A percentile compares a stretch with the other conserved stretches of the same genome.
Conservation (phyloP, 2,329 filamentous ascomycete species). For the Ophiosphaerella herpotricha region DNA sequence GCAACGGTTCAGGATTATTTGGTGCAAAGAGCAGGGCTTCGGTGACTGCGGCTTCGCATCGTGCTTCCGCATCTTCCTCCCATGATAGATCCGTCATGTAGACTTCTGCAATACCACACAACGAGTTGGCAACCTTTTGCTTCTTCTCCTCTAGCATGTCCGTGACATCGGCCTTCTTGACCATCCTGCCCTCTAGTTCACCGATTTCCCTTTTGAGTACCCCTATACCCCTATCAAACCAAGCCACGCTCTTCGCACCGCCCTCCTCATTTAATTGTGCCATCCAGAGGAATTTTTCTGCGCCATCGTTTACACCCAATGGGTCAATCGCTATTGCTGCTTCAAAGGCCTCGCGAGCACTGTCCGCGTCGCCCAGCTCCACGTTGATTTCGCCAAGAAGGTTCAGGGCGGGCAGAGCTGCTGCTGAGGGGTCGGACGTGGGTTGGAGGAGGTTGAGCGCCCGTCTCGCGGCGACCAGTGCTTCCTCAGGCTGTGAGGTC, state of each 20-base stretch:
- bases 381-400: conserved; percentile 81
- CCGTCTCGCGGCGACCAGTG: conserved; percentile 59
- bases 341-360: conserved; percentile 73
- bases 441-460: conserved; percentile 56
- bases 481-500: conserved; percentile 62
- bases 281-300: conserved; percentile 93
- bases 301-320: conserved; percentile 79
- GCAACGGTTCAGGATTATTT: conserved; percentile 82
- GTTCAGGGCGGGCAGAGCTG: conserved; percentile 69
- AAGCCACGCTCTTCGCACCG: conserved; percentile 62
- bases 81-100: conserved; percentile 97
- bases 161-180: conserved; percentile 40
- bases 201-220: conserved; percentile 75
- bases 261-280: conserved; percentile 80
- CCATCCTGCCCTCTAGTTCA: conserved; percentile 57
- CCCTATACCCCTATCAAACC: conserved; percentile 70
- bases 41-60: conserved; percentile 86
- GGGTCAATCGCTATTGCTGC: conserved; percentile 76
- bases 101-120: conserved; percentile 92
- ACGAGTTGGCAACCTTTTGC: conserved; percentile 81
- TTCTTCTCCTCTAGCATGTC: conserved; percentile 68
- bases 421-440: conserved; percentile 43
- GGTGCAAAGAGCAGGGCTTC: conserved; percentile 88
- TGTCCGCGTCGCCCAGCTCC: conserved; percentile 79
- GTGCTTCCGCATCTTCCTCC: conserved; percentile 87